phyloP scores from a whole-genome alignment of 2,329 filamentous ascomycete species.

The Colletotrichum euphorbiae region DNA sequence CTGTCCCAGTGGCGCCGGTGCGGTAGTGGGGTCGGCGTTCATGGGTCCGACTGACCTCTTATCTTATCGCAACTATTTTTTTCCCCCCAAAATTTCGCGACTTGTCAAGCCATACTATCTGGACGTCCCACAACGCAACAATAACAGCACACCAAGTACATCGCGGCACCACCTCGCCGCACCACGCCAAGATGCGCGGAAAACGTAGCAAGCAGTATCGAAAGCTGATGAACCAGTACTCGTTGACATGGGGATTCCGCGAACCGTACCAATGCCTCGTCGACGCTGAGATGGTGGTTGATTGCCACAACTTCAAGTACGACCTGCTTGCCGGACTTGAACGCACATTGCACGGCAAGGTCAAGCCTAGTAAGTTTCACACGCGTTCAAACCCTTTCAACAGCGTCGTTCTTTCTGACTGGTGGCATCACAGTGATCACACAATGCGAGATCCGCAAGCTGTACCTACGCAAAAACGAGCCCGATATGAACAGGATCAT shows the following conservation, averaged over 20 bases:
- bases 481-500: slow-evolving; percentile 71
- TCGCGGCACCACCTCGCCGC: slow-evolving; percentile 11
- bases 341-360: slow-evolving; percentile 85
- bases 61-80: slow-evolving; percentile 40
- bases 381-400: not conserved
- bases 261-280: slow-evolving; percentile 94
- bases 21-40: slow-evolving; percentile 29
- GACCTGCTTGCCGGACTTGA: slow-evolving; percentile 82
- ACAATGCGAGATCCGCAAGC: slow-evolving; percentile 82
- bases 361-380: slow-evolving; percentile 77
- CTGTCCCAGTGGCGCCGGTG: not conserved
- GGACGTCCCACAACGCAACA: not conserved
- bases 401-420: not conserved
- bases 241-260: slow-evolving; percentile 87
- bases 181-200: slow-evolving; percentile 56
- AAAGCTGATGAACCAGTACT: slow-evolving; percentile 95
- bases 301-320: slow-evolving; percentile 89
- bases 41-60: slow-evolving; percentile 19
- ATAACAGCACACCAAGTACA: slow-evolving; percentile 6
- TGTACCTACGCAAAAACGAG: slow-evolving; percentile 73
- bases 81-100: slow-evolving; percentile 31
- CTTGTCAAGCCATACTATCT: not conserved
- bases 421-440: slow-evolving; percentile 71
- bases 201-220: slow-evolving; percentile 66
- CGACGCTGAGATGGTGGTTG: slow-evolving; percentile 85